Evolutionary conservation across 805 yeast species (phyloP).

Genomic region (Saccharomycopsis sp.): DNA sequence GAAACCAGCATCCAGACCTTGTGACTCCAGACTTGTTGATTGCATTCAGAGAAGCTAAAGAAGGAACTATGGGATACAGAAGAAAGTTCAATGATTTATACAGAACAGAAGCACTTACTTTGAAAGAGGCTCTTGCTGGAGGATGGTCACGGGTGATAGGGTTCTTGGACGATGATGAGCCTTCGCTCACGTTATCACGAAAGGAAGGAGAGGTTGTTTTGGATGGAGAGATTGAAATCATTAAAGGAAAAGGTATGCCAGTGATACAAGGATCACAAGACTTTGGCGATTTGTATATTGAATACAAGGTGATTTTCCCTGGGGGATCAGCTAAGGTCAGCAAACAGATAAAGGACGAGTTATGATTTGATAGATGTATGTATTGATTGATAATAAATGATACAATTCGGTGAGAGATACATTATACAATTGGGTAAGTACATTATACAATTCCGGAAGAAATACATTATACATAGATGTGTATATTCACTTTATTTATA

Average conservation of each 20-base stretch:
- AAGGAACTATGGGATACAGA: constrained; percentile 74
- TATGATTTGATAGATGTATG: background rate
- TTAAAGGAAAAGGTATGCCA: constrained; percentile 88
- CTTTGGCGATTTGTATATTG: constrained; percentile 44
- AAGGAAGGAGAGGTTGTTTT: constrained; percentile 43
- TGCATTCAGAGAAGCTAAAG: constrained; percentile 47
- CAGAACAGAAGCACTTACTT: constrained; percentile 70
- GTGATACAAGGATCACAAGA: constrained; percentile 38
- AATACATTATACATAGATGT: too few species aligned
- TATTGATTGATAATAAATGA: background rate
- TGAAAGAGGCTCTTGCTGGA: constrained; percentile 69
- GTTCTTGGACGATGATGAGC: constrained; percentile 57
- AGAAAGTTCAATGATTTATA: constrained; percentile 69
- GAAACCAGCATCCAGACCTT: constrained; percentile 78
- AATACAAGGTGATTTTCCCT: constrained; percentile 40
- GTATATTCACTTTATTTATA: background rate
- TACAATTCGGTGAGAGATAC: background rate
- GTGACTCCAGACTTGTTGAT: constrained; percentile 74
- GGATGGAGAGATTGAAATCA: constrained; percentile 65
- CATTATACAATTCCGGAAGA: background rate
- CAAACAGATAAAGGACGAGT: constrained; percentile 9
- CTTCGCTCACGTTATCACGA: constrained; percentile 42
- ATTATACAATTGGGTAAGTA: too few species aligned
- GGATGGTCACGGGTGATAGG: constrained; percentile 70
- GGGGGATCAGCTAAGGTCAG: constrained; percentile 26